These are phyloP conservation scores for Coniferiporia sulphurascens DNA, from an alignment of 1,284 basidiomycete species.

Conservation along the genomic window DNA sequence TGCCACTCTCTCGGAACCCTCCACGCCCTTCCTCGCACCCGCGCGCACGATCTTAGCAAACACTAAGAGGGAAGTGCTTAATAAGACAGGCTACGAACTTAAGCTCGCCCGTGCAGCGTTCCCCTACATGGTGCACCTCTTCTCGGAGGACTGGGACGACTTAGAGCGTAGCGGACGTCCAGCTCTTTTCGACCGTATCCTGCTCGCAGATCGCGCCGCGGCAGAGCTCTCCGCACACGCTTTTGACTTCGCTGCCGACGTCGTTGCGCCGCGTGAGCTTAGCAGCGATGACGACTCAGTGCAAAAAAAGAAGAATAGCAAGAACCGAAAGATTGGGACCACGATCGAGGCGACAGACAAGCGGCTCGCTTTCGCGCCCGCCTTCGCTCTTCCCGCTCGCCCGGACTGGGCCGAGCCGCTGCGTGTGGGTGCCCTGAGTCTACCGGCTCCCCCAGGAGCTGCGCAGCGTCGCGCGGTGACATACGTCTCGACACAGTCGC, in stretches of 20 bases:
- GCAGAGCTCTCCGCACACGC: conserved; percentile 43
- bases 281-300: not conserved
- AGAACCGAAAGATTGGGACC: not conserved
- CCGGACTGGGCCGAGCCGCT: conserved; percentile 13
- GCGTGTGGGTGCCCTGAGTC: not conserved
- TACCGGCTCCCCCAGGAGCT: not conserved
- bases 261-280: not conserved
- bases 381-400: conserved; percentile 18
- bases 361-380: conserved; percentile 14
- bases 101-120: conserved; percentile 65
- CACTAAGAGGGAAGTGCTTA: conserved; percentile 50
- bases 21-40: conserved; percentile 56
- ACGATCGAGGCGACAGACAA: conserved; percentile 13
- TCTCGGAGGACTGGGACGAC: conserved; percentile 72
- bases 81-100: conserved; percentile 55
- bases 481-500: conserved; percentile 64
- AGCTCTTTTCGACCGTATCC: conserved; percentile 68
- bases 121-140: conserved; percentile 64
- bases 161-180: conserved; percentile 62
- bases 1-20: conserved; percentile 50
- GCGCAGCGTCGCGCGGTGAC: conserved; percentile 39
- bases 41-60: conserved; percentile 70
- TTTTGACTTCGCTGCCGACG: conserved; percentile 17
- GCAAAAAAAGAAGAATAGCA: conserved; percentile 6
- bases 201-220: conserved; percentile 71